Evolutionary conservation across 352 stramenopile species (phyloP).

Genomic region (Aphanomyces astaci): DNA sequence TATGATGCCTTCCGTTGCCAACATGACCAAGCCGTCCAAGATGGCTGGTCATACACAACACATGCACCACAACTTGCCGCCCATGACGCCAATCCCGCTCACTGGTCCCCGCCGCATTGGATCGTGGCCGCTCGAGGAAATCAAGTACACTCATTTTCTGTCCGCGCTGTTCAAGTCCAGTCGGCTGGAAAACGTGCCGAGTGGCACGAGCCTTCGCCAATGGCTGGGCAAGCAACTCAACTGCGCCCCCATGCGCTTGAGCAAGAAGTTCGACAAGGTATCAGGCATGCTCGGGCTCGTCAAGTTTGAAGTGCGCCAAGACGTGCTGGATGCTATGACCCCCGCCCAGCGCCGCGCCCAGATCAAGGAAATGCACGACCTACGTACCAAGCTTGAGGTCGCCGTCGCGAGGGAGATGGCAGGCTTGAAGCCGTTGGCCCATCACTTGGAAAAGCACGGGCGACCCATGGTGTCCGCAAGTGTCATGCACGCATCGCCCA

Average conservation of each 20-base stretch:
- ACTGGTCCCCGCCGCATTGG: not conserved
- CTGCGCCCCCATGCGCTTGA: slow-evolving; percentile 17
- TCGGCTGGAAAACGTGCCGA: not conserved
- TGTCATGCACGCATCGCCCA: not conserved
- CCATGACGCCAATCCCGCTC: not conserved
- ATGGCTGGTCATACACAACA: not conserved
- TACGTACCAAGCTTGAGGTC: not conserved
- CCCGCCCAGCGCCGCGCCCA: not conserved
- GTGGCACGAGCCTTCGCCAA: slow-evolving; percentile 6
- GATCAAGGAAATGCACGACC: not conserved
- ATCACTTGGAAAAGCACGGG: not conserved
- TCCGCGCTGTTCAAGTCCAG: slow-evolving; percentile 2
- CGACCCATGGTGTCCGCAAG: not conserved
- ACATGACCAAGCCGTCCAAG: not conserved
- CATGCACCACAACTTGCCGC: not conserved
- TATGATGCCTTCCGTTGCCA: not conserved
- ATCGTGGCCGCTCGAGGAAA: not conserved
- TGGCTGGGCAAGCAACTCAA: slow-evolving; percentile 7
- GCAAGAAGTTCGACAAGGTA: slow-evolving; percentile 12
- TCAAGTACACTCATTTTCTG: slow-evolving; percentile 7
- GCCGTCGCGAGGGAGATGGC: not conserved
- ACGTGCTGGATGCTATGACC: not conserved
- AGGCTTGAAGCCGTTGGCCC: not conserved
- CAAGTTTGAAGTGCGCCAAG: not conserved
- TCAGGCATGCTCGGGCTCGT: slow-evolving; percentile 5